These are phyloP conservation scores for Candolleomyces aberdarensis DNA, from an alignment of 768 basidiomycete genomes.

Conservation along the genomic window DNA sequence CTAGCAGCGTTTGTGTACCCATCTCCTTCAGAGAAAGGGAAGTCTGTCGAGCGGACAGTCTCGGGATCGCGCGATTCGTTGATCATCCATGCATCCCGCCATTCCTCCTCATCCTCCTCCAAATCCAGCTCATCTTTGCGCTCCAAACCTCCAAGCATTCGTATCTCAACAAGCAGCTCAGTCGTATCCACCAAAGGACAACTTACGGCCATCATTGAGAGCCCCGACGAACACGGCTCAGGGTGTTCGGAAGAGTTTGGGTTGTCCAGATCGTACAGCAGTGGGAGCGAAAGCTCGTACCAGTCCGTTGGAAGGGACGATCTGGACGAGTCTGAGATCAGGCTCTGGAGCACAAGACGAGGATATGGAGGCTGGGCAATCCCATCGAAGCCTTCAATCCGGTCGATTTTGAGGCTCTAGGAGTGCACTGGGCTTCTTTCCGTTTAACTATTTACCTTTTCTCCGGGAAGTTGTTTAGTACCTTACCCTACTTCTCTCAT, in stretches of 20 bases:
- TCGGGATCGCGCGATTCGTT: background rate
- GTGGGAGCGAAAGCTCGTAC: background rate
- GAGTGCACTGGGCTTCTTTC: too few species aligned
- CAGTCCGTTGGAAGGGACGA: slow-evolving; percentile 5
- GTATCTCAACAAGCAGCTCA: too few species aligned
- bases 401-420: too few species aligned
- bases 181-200: background rate
- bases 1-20: background rate
- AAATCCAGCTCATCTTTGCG: background rate
- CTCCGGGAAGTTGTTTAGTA: too few species aligned
- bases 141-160: background rate
- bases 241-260: slow-evolving; percentile 25
- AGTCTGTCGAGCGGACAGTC: background rate
- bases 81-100: background rate
- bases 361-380: slow-evolving; percentile 24
- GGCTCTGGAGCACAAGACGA: slow-evolving; percentile 24
- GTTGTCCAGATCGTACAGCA: slow-evolving; percentile 9
- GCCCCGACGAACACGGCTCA: slow-evolving; percentile 29
- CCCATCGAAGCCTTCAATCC: background rate
- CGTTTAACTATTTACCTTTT: too few species aligned
- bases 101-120: background rate
- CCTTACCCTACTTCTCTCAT: too few species aligned
- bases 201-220: slow-evolving; percentile 31
- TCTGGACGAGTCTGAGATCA: slow-evolving; percentile 17
- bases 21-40: background rate